Percentiles rank a stretch among this genome's conserved stretches.
phyloP scores from a whole-genome alignment of 768 basidiomycete genomes.

The Cystofilobasidium macerans region DNA sequence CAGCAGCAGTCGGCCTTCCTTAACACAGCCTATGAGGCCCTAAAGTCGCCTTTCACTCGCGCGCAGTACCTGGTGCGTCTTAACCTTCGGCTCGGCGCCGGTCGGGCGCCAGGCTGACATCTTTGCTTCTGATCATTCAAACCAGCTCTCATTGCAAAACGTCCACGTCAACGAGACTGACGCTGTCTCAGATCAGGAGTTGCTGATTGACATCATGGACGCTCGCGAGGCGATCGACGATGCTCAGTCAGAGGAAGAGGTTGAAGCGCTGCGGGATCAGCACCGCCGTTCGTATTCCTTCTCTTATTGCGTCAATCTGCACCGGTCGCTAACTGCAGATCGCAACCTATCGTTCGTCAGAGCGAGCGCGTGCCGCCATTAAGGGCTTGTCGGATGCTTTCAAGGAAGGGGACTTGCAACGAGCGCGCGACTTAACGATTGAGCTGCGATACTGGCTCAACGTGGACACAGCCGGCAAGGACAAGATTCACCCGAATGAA shows the following conservation, averaged over 20 bases:
- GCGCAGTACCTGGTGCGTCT: constrained; percentile 60
- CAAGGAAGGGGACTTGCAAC: constrained; percentile 47
- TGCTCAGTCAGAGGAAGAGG: constrained; percentile 45
- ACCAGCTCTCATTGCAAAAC: constrained; percentile 50
- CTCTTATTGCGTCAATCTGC: not conserved
- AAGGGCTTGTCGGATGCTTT: constrained; percentile 46
- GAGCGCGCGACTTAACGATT: constrained; percentile 52
- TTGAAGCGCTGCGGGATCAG: constrained; percentile 46
- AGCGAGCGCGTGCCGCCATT: constrained; percentile 45
- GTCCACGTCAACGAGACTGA: constrained; percentile 56
- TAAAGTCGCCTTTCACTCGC: constrained; percentile 60
- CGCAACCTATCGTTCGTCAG: constrained; percentile 39
- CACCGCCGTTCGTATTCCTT: constrained; percentile 49
- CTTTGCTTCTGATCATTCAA: not conserved
- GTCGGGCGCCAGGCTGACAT: not conserved
- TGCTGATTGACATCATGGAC: constrained; percentile 70
- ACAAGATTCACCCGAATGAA: constrained; percentile 26
- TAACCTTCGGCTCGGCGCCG: not conserved
- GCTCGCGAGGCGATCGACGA: constrained; percentile 64
- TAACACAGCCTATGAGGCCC: constrained; percentile 65
- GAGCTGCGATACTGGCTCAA: constrained; percentile 58
- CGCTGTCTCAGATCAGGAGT: constrained; percentile 54
- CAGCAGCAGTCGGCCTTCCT: constrained; percentile 36
- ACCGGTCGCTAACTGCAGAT: not conserved
- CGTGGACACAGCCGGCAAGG: constrained; percentile 38